Evolutionary conservation across 495 filamentous ascomycete genomes (phyloP).

Genomic region (Xylaria curta): DNA sequence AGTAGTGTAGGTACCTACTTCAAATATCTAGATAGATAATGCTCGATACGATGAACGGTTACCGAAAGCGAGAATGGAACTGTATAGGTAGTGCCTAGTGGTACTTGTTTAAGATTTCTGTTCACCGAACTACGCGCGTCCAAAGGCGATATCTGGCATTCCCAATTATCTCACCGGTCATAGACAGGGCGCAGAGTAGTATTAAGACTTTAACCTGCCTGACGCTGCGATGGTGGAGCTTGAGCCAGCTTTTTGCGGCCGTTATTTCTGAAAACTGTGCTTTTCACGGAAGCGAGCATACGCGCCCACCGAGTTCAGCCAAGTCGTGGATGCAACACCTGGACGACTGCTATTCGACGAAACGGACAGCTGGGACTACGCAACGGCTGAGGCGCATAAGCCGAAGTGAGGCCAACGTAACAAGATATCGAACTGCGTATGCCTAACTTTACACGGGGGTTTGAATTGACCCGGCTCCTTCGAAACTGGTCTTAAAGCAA

Average conservation of each 20-base stretch:
- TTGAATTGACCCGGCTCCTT: constrained; percentile 9
- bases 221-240: constrained; percentile 10
- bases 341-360: not conserved
- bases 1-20: not conserved
- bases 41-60: not conserved
- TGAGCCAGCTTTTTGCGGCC: constrained; percentile 13
- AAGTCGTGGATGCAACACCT: not conserved
- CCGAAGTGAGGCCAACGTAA: constrained; percentile 12
- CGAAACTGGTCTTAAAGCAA: constrained; percentile 14
- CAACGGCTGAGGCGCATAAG: constrained; percentile 14
- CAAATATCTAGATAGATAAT: not conserved
- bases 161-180: not conserved
- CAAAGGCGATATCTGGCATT: not conserved
- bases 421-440: not conserved
- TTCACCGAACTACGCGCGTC: constrained; percentile 16
- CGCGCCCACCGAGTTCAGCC: not conserved
- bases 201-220: constrained; percentile 3
- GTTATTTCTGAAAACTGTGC: not conserved
- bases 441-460: not conserved
- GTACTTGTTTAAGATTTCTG: not conserved
- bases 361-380: not conserved
- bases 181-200: not conserved
- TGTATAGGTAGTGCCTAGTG: not conserved
- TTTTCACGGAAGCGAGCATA: not conserved
- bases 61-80: constrained; percentile 12